Evolutionary conservation across 305 asterid species (phyloP).

Genomic region (Fraxinus floribunda): DNA sequence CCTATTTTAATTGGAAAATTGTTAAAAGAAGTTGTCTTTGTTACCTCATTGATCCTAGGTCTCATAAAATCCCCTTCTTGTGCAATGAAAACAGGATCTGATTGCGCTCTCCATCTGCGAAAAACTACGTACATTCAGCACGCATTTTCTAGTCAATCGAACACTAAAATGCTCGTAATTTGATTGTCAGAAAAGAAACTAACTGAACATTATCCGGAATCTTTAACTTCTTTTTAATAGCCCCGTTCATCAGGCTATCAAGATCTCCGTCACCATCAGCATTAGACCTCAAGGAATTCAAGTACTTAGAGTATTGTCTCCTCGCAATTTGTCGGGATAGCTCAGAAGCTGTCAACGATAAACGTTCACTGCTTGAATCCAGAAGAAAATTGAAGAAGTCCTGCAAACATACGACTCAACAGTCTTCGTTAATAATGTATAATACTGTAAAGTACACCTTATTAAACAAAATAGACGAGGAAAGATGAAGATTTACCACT

Average conservation of each 20-base stretch:
- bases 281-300: conserved; percentile 43
- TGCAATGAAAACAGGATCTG: conserved; percentile 51
- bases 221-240: conserved; percentile 62
- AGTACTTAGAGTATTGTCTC: conserved; percentile 61
- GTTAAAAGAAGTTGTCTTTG: not conserved
- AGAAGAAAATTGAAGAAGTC: conserved; percentile 84
- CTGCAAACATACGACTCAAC: conserved; percentile 29
- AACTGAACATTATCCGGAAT: conserved; percentile 62
- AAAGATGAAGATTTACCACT: conserved; percentile 49
- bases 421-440: not conserved
- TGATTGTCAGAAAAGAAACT: conserved; percentile 22
- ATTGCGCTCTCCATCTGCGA: conserved; percentile 78
- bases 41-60: conserved; percentile 82
- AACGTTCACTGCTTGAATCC: conserved; percentile 65
- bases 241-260: conserved; percentile 65
- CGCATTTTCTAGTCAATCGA: not conserved
- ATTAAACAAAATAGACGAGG: not conserved
- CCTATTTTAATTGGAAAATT: not conserved
- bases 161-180: not conserved
- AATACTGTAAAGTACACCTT: not conserved
- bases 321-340: conserved; percentile 37
- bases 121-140: not conserved
- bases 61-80: conserved; percentile 80
- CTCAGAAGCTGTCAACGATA: conserved; percentile 50
- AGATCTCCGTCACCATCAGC: conserved; percentile 57